These are phyloP conservation scores for Verticillium klebahnii DNA, from an alignment of 2,329 filamentous ascomycete genomes.

Conservation along the genomic window DNA sequence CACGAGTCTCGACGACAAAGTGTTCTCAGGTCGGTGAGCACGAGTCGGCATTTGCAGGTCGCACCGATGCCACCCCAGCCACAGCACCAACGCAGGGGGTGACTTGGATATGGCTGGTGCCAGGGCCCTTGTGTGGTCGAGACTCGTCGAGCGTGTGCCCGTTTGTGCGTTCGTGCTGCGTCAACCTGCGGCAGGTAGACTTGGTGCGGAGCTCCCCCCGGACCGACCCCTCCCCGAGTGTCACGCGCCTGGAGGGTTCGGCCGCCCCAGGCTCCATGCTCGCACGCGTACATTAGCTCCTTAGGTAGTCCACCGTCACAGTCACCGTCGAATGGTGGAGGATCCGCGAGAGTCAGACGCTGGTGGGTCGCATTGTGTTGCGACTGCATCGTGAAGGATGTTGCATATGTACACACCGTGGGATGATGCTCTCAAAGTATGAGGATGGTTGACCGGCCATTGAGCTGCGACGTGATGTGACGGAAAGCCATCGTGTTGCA, in stretches of 20 bases:
- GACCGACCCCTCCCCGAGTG: not conserved
- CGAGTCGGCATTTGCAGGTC: not conserved
- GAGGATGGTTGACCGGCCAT: not conserved
- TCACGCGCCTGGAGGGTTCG: not conserved
- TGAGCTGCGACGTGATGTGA: not conserved
- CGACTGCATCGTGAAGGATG: not conserved
- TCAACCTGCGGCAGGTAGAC: not conserved
- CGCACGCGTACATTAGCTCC: not conserved
- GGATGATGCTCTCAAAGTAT: not conserved
- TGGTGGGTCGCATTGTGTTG: not conserved
- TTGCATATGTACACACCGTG: not conserved
- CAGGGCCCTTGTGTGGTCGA: not conserved
- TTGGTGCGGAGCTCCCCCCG: not conserved
- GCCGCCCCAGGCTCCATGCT: not conserved
- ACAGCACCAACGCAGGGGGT: not conserved
- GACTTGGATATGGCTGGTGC: not conserved
- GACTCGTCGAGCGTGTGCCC: not conserved
- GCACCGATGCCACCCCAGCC: not conserved
- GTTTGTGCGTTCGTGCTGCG: not conserved
- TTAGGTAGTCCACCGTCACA: not conserved
- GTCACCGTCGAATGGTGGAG: not conserved
- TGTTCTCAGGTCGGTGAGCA: not conserved
- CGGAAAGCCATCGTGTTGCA: not conserved
- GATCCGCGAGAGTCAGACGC: not conserved
- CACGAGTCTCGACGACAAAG: not conserved